These are phyloP conservation scores for Teratosphaeria gauchensis DNA, from an alignment of 2,329 filamentous ascomycete genomes.

Conservation along the genomic window DNA sequence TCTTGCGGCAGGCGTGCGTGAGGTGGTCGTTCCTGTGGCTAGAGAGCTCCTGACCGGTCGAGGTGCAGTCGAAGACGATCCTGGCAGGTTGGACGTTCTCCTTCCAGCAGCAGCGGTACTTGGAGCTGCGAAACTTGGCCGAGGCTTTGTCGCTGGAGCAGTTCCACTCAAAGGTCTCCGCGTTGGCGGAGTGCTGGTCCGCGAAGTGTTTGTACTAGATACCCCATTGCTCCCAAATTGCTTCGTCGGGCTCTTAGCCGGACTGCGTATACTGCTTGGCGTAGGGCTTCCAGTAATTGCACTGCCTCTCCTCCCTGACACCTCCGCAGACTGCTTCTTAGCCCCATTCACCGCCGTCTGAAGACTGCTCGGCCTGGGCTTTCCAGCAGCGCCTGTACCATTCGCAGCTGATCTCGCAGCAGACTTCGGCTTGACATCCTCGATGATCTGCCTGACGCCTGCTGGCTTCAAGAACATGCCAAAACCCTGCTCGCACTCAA, in stretches of 20 bases:
- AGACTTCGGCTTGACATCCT: constrained; percentile 16
- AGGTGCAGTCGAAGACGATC: constrained; percentile 24
- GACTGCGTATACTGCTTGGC: constrained; percentile 58
- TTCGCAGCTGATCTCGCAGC: constrained; percentile 6
- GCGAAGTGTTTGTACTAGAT: constrained; percentile 50
- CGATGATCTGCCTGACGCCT: constrained; percentile 48
- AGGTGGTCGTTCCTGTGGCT: neutral
- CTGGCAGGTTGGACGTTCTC: constrained; percentile 21
- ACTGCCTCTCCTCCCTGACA: constrained; percentile 18
- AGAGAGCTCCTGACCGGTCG: constrained; percentile 2
- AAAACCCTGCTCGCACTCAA: constrained; percentile 60
- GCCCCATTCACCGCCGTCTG: constrained; percentile 18
- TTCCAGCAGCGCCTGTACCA: constrained; percentile 22
- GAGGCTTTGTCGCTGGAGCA: constrained; percentile 39
- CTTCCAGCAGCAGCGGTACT: constrained; percentile 12
- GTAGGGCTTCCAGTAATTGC: constrained; percentile 61
- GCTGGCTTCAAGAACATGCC: constrained; percentile 80
- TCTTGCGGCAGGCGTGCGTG: constrained; percentile 7
- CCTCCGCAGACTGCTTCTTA: constrained; percentile 19
- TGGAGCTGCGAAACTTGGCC: constrained; percentile 45
- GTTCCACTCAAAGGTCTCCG: constrained; percentile 26
- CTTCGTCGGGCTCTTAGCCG: constrained; percentile 72
- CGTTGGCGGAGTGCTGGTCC: constrained; percentile 57
- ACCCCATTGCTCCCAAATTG: constrained; percentile 45
- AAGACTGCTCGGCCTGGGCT: constrained; percentile 33